Evolutionary conservation across 2,329 filamentous ascomycete species (phyloP).

Genomic region (Colletotrichum melonis): DNA sequence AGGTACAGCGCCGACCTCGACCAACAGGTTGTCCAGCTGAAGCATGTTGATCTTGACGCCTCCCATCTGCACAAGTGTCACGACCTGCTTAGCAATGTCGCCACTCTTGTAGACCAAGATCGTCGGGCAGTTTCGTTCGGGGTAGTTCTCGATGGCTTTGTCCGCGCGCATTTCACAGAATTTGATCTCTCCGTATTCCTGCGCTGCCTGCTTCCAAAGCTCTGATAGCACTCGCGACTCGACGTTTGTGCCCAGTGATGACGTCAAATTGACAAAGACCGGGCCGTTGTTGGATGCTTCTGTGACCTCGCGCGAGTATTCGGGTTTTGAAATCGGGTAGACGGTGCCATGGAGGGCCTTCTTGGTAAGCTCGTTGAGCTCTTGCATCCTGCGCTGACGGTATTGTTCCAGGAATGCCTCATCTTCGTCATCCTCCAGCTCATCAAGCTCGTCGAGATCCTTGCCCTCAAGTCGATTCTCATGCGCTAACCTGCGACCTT

Average conservation of each 20-base stretch:
- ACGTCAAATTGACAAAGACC: constrained; percentile 85
- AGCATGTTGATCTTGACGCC: constrained; percentile 77
- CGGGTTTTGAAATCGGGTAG: constrained; percentile 93
- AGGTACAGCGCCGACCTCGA: constrained; percentile 84
- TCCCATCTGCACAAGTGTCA: constrained; percentile 85
- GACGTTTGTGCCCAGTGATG: constrained; percentile 80
- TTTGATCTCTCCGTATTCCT: constrained; percentile 92
- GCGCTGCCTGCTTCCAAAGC: constrained; percentile 86
- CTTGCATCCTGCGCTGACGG: constrained; percentile 85
- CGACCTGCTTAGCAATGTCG: constrained; percentile 90
- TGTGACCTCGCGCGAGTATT: constrained; percentile 91
- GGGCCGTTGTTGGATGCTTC: constrained; percentile 81
- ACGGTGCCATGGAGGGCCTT: constrained; percentile 89
- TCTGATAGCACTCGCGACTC: constrained; percentile 88
- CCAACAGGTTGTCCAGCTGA: constrained; percentile 83
- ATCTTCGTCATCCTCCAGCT: constrained; percentile 95
- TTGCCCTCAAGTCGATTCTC: constrained; percentile 95
- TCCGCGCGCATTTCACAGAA: constrained; percentile 95
- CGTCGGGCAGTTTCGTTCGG: constrained; percentile 93
- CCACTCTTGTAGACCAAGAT: constrained; percentile 93
- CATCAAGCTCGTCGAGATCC: constrained; percentile 91
- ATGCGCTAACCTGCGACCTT: constrained; percentile 85
- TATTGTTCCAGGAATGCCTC: constrained; percentile 92
- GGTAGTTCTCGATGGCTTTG: constrained; percentile 96
- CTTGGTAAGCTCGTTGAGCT: constrained; percentile 79